These are phyloP conservation scores for Aspergillus texensis DNA, from an alignment of 2,329 filamentous ascomycete species.

Conservation along the genomic window DNA sequence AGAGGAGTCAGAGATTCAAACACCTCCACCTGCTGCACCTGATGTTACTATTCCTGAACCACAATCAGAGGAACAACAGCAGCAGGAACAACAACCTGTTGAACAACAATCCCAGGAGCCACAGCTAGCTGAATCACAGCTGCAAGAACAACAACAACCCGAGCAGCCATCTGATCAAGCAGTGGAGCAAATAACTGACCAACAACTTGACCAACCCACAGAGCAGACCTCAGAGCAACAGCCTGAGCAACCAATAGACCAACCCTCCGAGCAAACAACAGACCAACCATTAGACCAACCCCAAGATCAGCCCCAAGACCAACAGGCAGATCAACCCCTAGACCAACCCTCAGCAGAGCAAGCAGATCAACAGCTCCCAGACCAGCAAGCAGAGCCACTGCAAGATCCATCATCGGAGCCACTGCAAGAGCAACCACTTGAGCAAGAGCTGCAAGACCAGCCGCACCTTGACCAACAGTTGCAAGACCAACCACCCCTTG, in stretches of 20 bases:
- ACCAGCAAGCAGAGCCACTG: not conserved
- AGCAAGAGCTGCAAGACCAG: not conserved
- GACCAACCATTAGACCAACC: not conserved
- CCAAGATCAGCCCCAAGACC: not conserved
- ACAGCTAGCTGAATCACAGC: not conserved
- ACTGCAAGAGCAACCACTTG: not conserved
- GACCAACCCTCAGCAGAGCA: not conserved
- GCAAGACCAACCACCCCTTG: not conserved
- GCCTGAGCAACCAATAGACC: not conserved
- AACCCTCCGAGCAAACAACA: not conserved
- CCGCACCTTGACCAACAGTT: constrained; percentile 14
- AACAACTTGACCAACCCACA: not conserved
- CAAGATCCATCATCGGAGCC: not conserved
- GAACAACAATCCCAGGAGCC: constrained; percentile 8
- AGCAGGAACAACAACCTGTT: constrained; percentile 13
- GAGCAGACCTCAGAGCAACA: not conserved
- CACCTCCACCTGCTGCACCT: constrained; percentile 24
- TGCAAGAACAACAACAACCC: constrained; percentile 1
- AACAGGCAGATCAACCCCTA: not conserved
- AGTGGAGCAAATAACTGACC: not conserved
- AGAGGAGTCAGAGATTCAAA: constrained; percentile 30
- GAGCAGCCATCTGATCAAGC: not conserved
- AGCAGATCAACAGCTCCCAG: not conserved
- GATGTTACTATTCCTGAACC: constrained; percentile 23
- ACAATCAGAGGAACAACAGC: constrained; percentile 19